These are phyloP conservation scores for Blumeria graminis DNA, from an alignment of 2,329 filamentous ascomycete genomes.

Conservation along the genomic window DNA sequence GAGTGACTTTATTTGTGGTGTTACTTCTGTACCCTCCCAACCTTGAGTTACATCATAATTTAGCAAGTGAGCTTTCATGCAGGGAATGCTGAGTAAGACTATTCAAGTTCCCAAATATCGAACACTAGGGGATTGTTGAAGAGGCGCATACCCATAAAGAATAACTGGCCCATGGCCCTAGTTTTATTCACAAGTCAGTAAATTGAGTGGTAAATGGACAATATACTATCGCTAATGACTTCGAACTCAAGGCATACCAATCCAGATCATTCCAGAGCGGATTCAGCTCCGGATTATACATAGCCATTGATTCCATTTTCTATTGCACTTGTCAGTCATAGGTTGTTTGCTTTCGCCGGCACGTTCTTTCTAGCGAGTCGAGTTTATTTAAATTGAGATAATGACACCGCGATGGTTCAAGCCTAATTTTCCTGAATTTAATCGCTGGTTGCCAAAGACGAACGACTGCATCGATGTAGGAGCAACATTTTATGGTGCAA, in stretches of 20 bases:
- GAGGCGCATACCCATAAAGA: slow-evolving; percentile 32
- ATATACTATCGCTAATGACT: too few relatives aligned
- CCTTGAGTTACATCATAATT: slow-evolving; percentile 18
- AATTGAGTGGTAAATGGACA: too few relatives aligned
- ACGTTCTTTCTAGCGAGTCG: too few relatives aligned
- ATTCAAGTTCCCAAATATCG: background rate
- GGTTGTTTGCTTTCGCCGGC: too few relatives aligned
- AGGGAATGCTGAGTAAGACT: background rate
- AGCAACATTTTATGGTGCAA: too few relatives aligned
- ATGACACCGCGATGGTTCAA: too few relatives aligned
- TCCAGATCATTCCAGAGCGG: slow-evolving; percentile 14
- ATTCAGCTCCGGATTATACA: slow-evolving; percentile 12
- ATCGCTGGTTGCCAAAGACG: too few relatives aligned
- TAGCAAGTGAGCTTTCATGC: background rate
- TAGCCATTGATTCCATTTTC: slow-evolving; percentile 21
- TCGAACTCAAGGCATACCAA: slow-evolving; percentile 8
- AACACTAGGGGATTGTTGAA: background rate
- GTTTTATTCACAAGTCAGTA: slow-evolving; percentile 1
- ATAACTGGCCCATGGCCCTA: slow-evolving; percentile 49
- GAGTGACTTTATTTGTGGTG: slow-evolving; percentile 55
- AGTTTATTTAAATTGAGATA: too few relatives aligned
- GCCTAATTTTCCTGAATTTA: too few relatives aligned
- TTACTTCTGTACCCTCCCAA: slow-evolving; percentile 66
- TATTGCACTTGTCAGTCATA: background rate
- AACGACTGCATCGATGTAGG: too few relatives aligned